Percentiles rank a stretch among this genome's conserved stretches.
Conservation (phyloP, 2,329 filamentous ascomycete genomes). For the Colletotrichum endophyticum region DNA sequence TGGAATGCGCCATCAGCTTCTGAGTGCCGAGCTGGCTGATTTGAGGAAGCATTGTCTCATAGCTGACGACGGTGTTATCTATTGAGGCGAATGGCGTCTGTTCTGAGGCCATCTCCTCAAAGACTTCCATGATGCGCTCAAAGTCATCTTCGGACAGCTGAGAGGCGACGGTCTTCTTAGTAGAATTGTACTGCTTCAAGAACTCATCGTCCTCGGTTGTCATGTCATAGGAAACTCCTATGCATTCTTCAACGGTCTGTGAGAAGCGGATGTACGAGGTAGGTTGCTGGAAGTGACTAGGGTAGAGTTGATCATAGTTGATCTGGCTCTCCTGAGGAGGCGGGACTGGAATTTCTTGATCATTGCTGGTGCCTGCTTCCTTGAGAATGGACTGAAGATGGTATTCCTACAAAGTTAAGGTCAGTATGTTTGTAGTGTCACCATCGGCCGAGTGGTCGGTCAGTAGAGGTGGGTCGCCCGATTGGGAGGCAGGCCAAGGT, state of each 20-base stretch:
- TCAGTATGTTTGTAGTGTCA: constrained; percentile 29
- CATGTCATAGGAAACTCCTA: constrained; percentile 92
- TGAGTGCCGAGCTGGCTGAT: constrained; percentile 57
- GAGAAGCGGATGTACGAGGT: constrained; percentile 97
- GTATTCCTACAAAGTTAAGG: constrained; percentile 71
- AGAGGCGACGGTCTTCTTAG: constrained; percentile 60
- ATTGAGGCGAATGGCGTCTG: constrained; percentile 90
- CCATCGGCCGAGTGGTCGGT: neutral
- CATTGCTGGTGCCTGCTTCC: constrained; percentile 58
- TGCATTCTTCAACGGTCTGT: constrained; percentile 95
- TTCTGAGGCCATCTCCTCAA: constrained; percentile 83
- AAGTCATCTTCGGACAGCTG: constrained; percentile 89
- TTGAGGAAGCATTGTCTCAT: constrained; percentile 76
- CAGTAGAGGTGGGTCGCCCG: constrained; percentile 1
- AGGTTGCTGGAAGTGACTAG: constrained; percentile 79
- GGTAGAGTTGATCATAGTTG: constrained; percentile 90
- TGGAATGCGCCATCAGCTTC: constrained; percentile 64
- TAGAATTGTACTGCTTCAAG: constrained; percentile 83
- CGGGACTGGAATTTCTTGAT: constrained; percentile 70
- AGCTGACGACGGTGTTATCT: constrained; percentile 83
- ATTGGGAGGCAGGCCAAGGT: neutral
- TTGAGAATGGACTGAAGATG: constrained; percentile 85
- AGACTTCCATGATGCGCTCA: constrained; percentile 92
- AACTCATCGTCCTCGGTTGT: constrained; percentile 87
- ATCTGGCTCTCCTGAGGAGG: constrained; percentile 68